These are phyloP conservation scores for Alnus rubra DNA, from an alignment of 306 rosid species.

Conservation along the genomic window DNA sequence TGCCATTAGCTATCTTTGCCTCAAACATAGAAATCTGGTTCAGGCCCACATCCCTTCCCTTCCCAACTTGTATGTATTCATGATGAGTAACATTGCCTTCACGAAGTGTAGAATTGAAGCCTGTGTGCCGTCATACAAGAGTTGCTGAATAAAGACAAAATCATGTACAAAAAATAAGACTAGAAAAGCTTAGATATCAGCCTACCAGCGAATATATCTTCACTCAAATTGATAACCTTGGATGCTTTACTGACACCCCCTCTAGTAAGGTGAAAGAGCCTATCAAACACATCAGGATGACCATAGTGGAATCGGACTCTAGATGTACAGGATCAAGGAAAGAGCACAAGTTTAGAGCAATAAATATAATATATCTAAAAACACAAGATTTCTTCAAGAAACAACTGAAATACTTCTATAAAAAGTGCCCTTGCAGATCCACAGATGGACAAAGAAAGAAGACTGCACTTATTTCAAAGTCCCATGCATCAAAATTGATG, in stretches of 20 bases:
- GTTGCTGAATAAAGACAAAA: slow-evolving; percentile 6
- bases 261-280: slow-evolving; percentile 94
- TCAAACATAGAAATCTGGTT: slow-evolving; percentile 99
- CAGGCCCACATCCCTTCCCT: slow-evolving; percentile 98
- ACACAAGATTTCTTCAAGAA: not conserved
- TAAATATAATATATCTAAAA: slow-evolving; percentile 3
- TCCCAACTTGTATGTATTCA: slow-evolving; percentile 97
- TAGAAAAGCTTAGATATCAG: slow-evolving; percentile 12
- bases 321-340: slow-evolving; percentile 27
- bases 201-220: slow-evolving; percentile 97
- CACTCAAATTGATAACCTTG: slow-evolving; percentile 94
- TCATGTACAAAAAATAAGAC: not conserved
- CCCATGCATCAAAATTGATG: not conserved
- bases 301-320: slow-evolving; percentile 99
- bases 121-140: slow-evolving; percentile 39
- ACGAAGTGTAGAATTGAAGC: slow-evolving; percentile 95
- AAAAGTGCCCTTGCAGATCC: not conserved
- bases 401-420: not conserved
- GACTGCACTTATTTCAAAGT: not conserved
- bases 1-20: slow-evolving; percentile 97
- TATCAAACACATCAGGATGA: slow-evolving; percentile 97
- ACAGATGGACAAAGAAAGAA: not conserved
- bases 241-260: slow-evolving; percentile 99
- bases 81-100: slow-evolving; percentile 99
- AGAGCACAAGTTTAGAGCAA: not conserved